Base-by-base conservation (phyloP, 768 basidiomycete genomes). In the Daedaleopsis nitida region DNA sequence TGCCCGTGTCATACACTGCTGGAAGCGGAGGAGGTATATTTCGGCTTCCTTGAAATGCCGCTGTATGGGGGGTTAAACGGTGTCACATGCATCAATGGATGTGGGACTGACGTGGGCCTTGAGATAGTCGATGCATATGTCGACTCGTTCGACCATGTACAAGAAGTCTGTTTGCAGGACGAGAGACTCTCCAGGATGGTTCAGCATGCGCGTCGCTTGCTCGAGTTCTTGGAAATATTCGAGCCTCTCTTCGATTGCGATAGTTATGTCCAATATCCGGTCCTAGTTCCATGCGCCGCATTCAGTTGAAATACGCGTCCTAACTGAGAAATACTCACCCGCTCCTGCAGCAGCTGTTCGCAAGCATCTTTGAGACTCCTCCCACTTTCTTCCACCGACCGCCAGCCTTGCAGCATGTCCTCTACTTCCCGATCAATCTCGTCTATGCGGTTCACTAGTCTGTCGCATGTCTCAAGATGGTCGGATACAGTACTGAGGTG, bases 161-260 rank as follows among this genome's bases (percentile, higher is more conserved):
- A 98, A 74, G 73, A 98, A 98, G 69, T 96, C 95, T 0, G 88
- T 85, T 65, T 94, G 86, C 11, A 96, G 82, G 56, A 98, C 96
- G 21, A 98, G 83, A 0, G 91, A 87, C 62, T 96, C 93, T 32
- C 94, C 95, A 3, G 96, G 96, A 67, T 93, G 87, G 70, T 98
- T 98, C 51, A 99, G 81, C 86, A 96, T 92, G 45, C 93, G 83
- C 6, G 94, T 96, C 8, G 95, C 94, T 21, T 88, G 84, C 65
- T 98, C 97, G 44, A 99, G 84, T 69, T 96, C 94, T 69, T 92
- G 87, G 79, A 98, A 99, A 73, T 96, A 98, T 61, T 94, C 93
- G 58, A 98, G 74, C 39, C 92, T 82, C 23, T 81, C 77, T 5
- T 83, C 87, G 49, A 98, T 91, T 55, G 90, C 89, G n/a, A 94